Evolutionary conservation across 2,329 filamentous ascomycete species (phyloP), one percentile per base, ranked within the genome.

Genomic region (Orbilia javanica): DNA sequence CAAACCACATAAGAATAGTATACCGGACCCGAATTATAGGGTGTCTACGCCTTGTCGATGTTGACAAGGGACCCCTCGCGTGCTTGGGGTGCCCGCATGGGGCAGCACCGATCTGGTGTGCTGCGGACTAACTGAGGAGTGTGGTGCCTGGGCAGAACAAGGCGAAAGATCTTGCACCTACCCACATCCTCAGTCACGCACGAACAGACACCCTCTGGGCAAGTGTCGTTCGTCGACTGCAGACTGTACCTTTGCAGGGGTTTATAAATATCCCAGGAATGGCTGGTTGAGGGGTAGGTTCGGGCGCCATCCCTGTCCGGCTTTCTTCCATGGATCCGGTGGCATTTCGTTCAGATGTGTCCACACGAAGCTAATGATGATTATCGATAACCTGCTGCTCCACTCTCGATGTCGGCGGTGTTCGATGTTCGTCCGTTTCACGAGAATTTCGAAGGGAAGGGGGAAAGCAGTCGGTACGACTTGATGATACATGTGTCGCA

Each of bases 251-350:
- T 25, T 36, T 39, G 62, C 74, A 78, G 31, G 74, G 74, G 63
- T 78, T 78, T 78, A 78, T 66, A 78, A 78, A 78, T 78, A 78
- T 72, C 60, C 74, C 74, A 72, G 74, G 73, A 72, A 78, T 78
- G 60, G 73, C 60, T 71, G 66, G 70, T n/a, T 77, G 25, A 48
- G 46, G 46, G 63, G 60, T 68, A n/a, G 63, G 55, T 44, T 39
- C 65, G 55, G 72, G 73, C 64, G 50, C 29, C 50, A 64, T 25
- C 73, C 72, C 25, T 53, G 64, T 63, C 62, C 52, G 13, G 11
- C 7, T 11, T 67, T 63, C 63, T 39, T 60, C 55, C 55, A 60
- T 60, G 55, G 55, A 60, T 42, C 46, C n/a, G 50, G 53, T 68
- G 44, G 52, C 55, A 62, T 64, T 29, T 57, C 39, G 46, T 18